Conservation (phyloP, 1,284 basidiomycete species). For the Cerrena zonata region DNA sequence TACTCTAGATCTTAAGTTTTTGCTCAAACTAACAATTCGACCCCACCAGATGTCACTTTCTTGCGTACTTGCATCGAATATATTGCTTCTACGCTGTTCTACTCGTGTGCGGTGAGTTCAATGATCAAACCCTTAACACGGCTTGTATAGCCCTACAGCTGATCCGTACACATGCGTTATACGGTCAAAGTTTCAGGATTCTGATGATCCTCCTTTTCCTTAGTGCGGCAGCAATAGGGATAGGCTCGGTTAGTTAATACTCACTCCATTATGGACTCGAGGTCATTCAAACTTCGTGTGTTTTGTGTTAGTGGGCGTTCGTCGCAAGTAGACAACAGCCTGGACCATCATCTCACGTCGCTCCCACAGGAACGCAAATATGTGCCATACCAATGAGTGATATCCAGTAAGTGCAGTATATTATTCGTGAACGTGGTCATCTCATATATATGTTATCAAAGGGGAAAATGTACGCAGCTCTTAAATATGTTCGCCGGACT, state of each 20-base stretch:
- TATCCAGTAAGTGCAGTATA: too few relatives aligned
- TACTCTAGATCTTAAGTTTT: background rate
- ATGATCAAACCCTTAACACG: too few relatives aligned
- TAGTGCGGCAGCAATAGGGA: background rate
- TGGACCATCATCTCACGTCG: too few relatives aligned
- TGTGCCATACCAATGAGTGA: too few relatives aligned
- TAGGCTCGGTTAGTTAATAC: background rate
- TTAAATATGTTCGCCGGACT: too few relatives aligned
- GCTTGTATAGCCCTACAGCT: conserved; percentile 33
- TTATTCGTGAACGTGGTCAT: too few relatives aligned
- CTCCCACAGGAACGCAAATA: too few relatives aligned
- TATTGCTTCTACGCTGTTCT: conserved; percentile 30
- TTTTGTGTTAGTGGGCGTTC: background rate
- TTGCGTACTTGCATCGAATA: conserved; percentile 23
- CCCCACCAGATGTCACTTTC: too few relatives aligned
- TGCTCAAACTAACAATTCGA: conserved; percentile 14
- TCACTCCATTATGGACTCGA: background rate
- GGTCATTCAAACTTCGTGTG: background rate
- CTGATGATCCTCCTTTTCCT: conserved; percentile 10
- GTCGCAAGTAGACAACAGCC: too few relatives aligned
- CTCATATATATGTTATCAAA: too few relatives aligned
- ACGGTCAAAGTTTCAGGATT: conserved; percentile 29
- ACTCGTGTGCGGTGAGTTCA: conserved; percentile 31
- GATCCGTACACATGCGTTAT: conserved; percentile 39
- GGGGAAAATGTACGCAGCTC: too few relatives aligned